phyloP scores from a whole-genome alignment of 306 rosid species.

The Acacia melanoxylon region DNA sequence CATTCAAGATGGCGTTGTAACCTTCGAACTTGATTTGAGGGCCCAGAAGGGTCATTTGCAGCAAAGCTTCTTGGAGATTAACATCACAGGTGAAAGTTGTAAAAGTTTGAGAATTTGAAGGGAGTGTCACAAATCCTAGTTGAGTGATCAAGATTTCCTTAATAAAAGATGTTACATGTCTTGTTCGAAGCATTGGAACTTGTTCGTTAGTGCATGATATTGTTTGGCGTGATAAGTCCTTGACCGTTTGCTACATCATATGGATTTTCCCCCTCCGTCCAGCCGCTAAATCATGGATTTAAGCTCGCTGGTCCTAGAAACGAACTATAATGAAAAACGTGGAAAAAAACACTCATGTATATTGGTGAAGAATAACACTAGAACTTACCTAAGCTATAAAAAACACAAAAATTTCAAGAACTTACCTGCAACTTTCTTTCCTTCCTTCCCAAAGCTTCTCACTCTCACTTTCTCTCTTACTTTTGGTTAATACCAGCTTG shows the following conservation, averaged over 20 bases:
- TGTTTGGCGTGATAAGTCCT: not conserved
- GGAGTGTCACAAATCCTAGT: constrained; percentile 26
- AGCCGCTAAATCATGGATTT: not conserved
- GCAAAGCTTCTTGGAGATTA: constrained; percentile 54
- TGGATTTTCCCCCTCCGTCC: not conserved
- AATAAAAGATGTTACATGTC: not conserved
- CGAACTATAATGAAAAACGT: too few species aligned
- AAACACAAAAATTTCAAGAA: too few species aligned
- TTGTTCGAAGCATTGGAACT: not conserved
- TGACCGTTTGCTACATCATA: too few species aligned
- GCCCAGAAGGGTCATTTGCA: constrained; percentile 65
- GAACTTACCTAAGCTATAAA: too few species aligned
- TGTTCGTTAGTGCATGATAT: not conserved
- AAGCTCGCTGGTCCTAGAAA: not conserved
- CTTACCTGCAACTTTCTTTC: too few species aligned
- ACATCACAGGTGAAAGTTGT: constrained; percentile 37
- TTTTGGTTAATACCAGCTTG: too few species aligned
- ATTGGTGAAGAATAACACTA: too few species aligned
- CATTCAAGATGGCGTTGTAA: constrained; percentile 57
- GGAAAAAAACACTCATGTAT: too few species aligned
- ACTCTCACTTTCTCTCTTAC: too few species aligned
- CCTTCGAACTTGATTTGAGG: constrained; percentile 48
- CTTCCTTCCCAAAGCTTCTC: too few species aligned
- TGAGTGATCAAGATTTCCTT: not conserved
- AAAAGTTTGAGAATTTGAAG: constrained; percentile 37